A percentile compares a stretch with the other conserved stretches of the same genome.
Evolutionary conservation across 2,329 filamentous ascomycete genomes (phyloP).

Genomic region (Neopestalotiopsis clavispora): DNA sequence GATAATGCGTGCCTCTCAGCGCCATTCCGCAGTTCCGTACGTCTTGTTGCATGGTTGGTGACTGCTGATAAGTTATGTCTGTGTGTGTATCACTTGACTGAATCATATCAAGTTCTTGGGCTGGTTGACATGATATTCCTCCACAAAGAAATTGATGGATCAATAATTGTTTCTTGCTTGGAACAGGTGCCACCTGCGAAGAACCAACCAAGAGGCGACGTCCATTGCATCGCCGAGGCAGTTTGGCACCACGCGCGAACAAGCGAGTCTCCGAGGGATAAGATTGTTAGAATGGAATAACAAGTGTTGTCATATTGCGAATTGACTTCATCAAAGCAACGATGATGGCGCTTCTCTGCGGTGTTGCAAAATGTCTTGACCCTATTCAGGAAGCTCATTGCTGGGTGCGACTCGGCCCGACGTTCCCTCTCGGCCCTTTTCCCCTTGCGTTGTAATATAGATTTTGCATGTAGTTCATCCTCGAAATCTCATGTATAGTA

Average conservation of each 20-base stretch:
- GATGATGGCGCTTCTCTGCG: not conserved
- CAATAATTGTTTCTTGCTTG: too few relatives aligned
- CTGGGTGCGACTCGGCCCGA: not conserved
- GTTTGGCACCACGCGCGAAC: too few relatives aligned
- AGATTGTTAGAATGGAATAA: too few relatives aligned
- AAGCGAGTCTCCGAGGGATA: too few relatives aligned
- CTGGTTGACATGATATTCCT: too few relatives aligned
- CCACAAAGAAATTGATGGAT: too few relatives aligned
- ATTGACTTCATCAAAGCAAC: too few relatives aligned
- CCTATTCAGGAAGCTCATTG: not conserved
- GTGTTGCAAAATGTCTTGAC: not conserved
- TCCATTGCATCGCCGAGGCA: too few relatives aligned
- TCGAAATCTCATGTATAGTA: not conserved
- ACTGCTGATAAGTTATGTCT: not conserved
- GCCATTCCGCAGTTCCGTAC: not conserved
- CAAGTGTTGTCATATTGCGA: too few relatives aligned
- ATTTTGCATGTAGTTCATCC: not conserved
- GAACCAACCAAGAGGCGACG: too few relatives aligned
- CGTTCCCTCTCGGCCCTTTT: not conserved
- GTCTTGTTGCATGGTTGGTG: not conserved
- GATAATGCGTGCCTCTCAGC: not conserved
- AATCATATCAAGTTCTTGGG: not conserved
- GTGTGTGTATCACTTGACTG: not conserved
- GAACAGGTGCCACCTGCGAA: too few relatives aligned
- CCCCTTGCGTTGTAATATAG: not conserved